Base-by-base conservation (phyloP, 2,329 filamentous ascomycete genomes). In the Fusarium keratoplasticum region DNA sequence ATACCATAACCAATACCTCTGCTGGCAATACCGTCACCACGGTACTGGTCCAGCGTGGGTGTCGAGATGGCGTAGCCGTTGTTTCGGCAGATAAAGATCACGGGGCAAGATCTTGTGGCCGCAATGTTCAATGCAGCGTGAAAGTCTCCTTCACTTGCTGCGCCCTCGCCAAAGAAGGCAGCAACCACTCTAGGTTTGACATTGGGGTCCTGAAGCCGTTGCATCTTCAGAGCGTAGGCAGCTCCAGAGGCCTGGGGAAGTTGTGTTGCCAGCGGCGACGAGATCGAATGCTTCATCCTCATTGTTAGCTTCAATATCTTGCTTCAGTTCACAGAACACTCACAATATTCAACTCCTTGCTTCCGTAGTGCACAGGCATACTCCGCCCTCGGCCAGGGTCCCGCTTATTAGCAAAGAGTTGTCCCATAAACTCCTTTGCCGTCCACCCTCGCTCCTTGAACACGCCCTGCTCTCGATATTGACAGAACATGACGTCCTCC, bases 301-400 rank as follows among this genome's bases (percentile, higher is more conserved):
- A 52, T 22, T 22, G 64, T 77, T 44, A 77, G 70, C 33, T 8
- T 14, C 25, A 29, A 29, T 7, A n/a, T 25, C 3, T 18, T n/a
- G 25, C 25, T 25, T n/a, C n/a, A 20, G 5, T 33, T n/a, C 22
- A 20, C 2, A 20, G 6, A 7, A 2, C 22, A 85, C 90, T 81
- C 81, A 95, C 93, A 79, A 98, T 95, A 77, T 98, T 95, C 66
- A 97, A 86, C 73, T 94, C 91, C 66, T 88, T 90, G 82, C 93
- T 95, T 55, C 95, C 95, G 79, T 98, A 99, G 83, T 99, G 96
- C 16, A 98, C 94, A 1, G 96, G 96, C 96, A 99, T 99, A 79
- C 98, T 98, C 72, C 96, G 91, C 2, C 95, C 96, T 69, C 88
- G 89, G 1, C 96, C 95, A 1, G 87, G 83, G 77, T 99, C 96